Evolutionary conservation across 495 filamentous ascomycete genomes (phyloP), one percentile per base, ranked within the genome.

Genomic region (Aspergillus kassunensis): DNA sequence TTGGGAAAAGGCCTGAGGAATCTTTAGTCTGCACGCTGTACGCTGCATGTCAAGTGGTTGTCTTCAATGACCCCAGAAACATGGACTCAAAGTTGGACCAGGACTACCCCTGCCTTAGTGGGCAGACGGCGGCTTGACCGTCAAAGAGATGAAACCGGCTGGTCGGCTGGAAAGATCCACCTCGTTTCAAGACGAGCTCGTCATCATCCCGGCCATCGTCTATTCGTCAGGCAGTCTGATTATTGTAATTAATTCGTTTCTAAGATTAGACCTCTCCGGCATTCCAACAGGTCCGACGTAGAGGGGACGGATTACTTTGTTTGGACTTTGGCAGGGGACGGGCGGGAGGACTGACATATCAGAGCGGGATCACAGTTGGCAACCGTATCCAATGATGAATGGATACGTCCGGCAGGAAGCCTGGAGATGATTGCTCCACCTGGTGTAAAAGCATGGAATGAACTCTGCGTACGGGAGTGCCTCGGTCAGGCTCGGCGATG

Each of bases 101-200:
- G 27, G 24, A 15, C 30, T 55, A 24, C 53, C 57, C 57, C 57
- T 60, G 53, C 57, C 37, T 56, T 56, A 60, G 57, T 41, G 56
- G 45, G 21, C 27, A 21, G 46, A 42, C 47, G 46, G 57, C 47
- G 53, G 37, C n/a, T 47, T 53, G 36, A 49, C 56, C 34, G 58
- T 42, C 46, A 36, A 16, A 37, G 45, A 54, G 54, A 54, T 60
- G 58, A 60, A 56, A 60, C 58, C 58, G 58, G 54, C 53, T 54
- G 47, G 41, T 29, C 51, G 58, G 50, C 19, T 15, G 7, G 30
- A 44, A 48, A 40, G 49, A 25, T 44, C 51, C 58, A 54, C 45
- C 43, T 36, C 34, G 42, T 53, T 53, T 53, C 34, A 46, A 40
- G n/a, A 40, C 16, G 30, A 45, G 40, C 30, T 49, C 33, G 16